Evolutionary conservation across 345 rosid genomes (phyloP).

Genomic region (Eucalyptus grandis): DNA sequence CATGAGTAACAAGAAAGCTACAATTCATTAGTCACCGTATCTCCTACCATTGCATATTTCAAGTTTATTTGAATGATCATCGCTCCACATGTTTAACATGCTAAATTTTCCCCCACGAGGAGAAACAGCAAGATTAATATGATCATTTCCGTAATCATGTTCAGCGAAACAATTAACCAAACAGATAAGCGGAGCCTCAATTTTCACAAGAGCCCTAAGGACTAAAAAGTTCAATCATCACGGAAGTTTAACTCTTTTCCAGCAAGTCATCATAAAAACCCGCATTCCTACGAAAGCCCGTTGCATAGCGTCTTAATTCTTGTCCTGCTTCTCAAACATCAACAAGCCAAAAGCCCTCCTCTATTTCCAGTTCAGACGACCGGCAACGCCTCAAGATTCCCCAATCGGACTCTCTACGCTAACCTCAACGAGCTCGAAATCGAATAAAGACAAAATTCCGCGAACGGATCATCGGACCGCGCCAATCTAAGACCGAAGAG

Average conservation of each 20-base stretch:
- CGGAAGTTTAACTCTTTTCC: background rate
- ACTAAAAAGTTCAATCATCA: background rate
- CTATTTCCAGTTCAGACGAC: background rate
- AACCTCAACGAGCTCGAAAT: background rate
- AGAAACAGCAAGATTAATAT: background rate
- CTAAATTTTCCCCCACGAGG: background rate
- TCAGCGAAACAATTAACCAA: background rate
- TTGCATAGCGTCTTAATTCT: background rate
- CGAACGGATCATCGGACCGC: background rate
- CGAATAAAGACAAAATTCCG: background rate
- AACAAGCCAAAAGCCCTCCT: background rate
- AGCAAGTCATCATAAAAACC: background rate
- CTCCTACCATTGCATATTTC: background rate
- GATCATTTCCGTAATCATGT: background rate
- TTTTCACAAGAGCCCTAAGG: background rate
- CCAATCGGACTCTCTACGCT: background rate
- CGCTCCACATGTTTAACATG: background rate
- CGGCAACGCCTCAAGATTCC: background rate
- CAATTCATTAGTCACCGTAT: background rate
- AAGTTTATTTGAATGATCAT: background rate
- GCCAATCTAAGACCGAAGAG: background rate
- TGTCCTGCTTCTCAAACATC: background rate
- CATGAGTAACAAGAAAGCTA: background rate
- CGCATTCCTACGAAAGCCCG: background rate
- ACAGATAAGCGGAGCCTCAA: background rate